Evolutionary conservation across 148 eudicot species (phyloP), one percentile per base, ranked within the genome.

Genomic region (Diospyros lotus): DNA sequence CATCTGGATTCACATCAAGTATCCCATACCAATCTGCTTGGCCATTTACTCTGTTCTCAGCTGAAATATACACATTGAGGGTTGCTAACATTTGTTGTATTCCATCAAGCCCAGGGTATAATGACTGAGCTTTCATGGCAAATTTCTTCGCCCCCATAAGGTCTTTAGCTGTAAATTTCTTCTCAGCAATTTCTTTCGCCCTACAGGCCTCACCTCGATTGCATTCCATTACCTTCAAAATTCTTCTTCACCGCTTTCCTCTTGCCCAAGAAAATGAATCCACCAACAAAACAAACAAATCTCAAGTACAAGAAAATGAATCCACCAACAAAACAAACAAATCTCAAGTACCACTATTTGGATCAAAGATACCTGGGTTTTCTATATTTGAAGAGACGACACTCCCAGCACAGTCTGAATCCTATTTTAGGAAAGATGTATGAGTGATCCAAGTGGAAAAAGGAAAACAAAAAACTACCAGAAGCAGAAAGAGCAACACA

Each of bases 181-280:
- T 51, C 73, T 76, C 83, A 15, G 83, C 83, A 64, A 80, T 80
- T 46, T 77, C 61, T 64, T 75, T 75, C n/a, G 82, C 82, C 44
- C 82, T 69, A 4, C 2, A 3, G 38, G 82, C 82, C 52, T 80
- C 82, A 70, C 75, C 82, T 75, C 68, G 64, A 71, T 80, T 80
- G 82, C 82, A 80, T 44, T 80, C 82, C 82, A 80, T 80, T n/a
- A 28, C 5, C 69, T 46, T 45, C 38, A 6, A 1, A 5, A 13
- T 43, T 15, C 52, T 66, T 42, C 50, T 64, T 45, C 52, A 9
- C 5, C 45, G 18, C 69, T n/a, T 43, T n/a, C 28, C 52, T 66
- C 38, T 5, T 17, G 7, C 44, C 14, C 14, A 45, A 43, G 43
- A 44, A 18, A 12, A 4, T 14, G 45, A 13, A 66, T 5, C 40